Percentiles rank a stretch among this genome's conserved stretches.
Evolutionary conservation across 2,329 filamentous ascomycete genomes (phyloP).

Genomic region (Monilinia polystroma): DNA sequence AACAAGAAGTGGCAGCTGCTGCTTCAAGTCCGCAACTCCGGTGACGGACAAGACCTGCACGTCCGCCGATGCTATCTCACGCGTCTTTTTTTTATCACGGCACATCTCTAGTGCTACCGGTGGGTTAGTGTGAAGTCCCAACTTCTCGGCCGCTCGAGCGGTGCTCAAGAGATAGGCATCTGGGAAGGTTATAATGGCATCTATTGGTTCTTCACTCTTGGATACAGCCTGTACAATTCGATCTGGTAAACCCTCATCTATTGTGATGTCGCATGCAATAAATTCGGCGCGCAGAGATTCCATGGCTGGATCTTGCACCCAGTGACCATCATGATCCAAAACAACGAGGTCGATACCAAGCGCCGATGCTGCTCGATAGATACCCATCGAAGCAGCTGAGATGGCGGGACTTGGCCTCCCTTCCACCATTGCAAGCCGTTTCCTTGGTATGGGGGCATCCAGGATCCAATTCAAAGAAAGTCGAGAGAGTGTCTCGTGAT

Average conservation of each 20-base stretch:
- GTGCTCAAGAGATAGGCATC: constrained; percentile 38
- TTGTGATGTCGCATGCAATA: constrained; percentile 33
- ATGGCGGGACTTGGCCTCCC: background rate
- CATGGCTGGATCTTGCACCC: background rate
- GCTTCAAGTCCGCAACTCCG: constrained; percentile 16
- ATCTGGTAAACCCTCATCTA: constrained; percentile 35
- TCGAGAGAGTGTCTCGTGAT: background rate
- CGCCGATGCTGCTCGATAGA: background rate
- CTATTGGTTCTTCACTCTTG: constrained; percentile 33
- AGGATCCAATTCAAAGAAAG: constrained; percentile 6
- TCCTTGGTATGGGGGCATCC: background rate
- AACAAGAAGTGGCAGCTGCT: constrained; percentile 19
- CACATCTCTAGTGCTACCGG: constrained; percentile 38
- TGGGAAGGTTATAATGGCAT: constrained; percentile 43
- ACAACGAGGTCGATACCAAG: background rate
- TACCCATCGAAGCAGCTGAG: constrained; percentile 1
- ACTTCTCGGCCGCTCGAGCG: constrained; percentile 38
- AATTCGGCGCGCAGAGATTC: constrained; percentile 39
- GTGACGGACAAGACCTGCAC: background rate
- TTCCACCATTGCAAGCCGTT: constrained; percentile 10
- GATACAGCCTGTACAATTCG: constrained; percentile 40
- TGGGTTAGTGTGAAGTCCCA: constrained; percentile 40
- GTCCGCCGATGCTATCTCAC: constrained; percentile 3
- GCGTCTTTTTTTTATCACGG: constrained; percentile 39
- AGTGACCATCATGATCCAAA: constrained; percentile 7